These are phyloP conservation scores for Mucor racemosus DNA, from an alignment of 371 early-diverging fungal genomes.

Conservation along the genomic window DNA sequence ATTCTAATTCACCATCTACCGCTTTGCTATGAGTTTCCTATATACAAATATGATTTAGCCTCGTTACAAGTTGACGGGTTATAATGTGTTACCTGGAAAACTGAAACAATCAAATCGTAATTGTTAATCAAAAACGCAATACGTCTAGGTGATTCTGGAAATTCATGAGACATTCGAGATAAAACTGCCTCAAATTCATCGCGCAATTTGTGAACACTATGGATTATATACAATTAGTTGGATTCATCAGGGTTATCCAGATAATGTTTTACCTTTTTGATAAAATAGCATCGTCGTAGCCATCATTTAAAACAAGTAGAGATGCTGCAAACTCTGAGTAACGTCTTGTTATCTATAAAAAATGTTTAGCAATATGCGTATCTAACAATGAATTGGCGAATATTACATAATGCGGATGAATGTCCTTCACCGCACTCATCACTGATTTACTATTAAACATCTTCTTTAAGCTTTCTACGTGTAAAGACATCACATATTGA, in stretches of 20 bases:
- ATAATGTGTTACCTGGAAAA: constrained; percentile 57
- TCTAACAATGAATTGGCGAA: not conserved
- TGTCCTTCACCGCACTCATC: constrained; percentile 64
- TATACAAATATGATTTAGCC: not conserved
- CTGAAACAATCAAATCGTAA: constrained; percentile 81
- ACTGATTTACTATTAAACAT: constrained; percentile 64
- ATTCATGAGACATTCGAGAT: constrained; percentile 73
- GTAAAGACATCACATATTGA: constrained; percentile 84
- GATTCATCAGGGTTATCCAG: not conserved
- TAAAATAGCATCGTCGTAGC: constrained; percentile 81
- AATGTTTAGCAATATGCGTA: not conserved
- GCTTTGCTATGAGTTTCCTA: constrained; percentile 71
- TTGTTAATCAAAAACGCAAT: constrained; percentile 91
- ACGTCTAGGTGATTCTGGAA: constrained; percentile 66
- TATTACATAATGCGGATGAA: constrained; percentile 84
- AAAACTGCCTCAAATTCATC: constrained; percentile 78
- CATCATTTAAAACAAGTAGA: constrained; percentile 83
- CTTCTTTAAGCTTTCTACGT: constrained; percentile 83
- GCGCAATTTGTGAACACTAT: constrained; percentile 74
- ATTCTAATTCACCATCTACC: constrained; percentile 74
- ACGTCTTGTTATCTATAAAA: constrained; percentile 61
- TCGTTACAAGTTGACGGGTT: not conserved
- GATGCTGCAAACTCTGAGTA: constrained; percentile 92
- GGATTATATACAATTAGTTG: not conserved
- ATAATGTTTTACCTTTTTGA: constrained; percentile 61